Conservation (phyloP, 768 basidiomycete genomes). For the Chiua virens region DNA sequence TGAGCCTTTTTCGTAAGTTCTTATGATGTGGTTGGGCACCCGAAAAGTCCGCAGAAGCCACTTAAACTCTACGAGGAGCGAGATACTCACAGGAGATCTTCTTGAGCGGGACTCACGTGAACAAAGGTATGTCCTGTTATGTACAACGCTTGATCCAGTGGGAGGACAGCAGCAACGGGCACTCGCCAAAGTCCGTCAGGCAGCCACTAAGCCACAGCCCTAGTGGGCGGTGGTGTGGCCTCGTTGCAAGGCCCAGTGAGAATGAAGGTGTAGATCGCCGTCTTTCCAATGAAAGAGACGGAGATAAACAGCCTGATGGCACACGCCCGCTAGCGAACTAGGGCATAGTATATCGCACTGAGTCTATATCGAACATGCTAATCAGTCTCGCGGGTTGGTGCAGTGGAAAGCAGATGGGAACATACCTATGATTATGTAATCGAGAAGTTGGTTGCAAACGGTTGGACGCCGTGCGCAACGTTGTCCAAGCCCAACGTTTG, state of each 20-base stretch:
- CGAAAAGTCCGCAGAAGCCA: conserved; percentile 5
- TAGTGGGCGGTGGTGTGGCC: background rate
- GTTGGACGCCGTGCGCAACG: conserved; percentile 18
- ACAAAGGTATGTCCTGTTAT: conserved; percentile 8
- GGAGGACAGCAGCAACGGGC: conserved; percentile 2
- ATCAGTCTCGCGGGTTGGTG: background rate
- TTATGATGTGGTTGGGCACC: background rate
- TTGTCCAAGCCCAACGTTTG: conserved; percentile 15
- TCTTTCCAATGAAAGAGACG: background rate
- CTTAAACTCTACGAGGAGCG: conserved; percentile 11
- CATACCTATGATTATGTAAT: conserved; percentile 28
- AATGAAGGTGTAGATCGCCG: background rate
- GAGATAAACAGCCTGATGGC: background rate
- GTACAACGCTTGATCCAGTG: conserved; percentile 7
- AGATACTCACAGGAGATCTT: conserved; percentile 20
- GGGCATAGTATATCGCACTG: no score
- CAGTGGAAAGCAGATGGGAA: conserved; percentile 5
- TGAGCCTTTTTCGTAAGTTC: conserved; percentile 2
- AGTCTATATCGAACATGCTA: no score
- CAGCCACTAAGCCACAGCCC: conserved; percentile 1
- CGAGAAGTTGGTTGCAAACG: conserved; percentile 9
- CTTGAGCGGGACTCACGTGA: conserved; percentile 1
- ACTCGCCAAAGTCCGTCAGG: conserved; percentile 3
- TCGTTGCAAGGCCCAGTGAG: conserved; percentile 3
- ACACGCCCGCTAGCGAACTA: no score